phyloP scores from a whole-genome alignment of 2,329 filamentous ascomycete species.

The Botrytis paeoniae region DNA sequence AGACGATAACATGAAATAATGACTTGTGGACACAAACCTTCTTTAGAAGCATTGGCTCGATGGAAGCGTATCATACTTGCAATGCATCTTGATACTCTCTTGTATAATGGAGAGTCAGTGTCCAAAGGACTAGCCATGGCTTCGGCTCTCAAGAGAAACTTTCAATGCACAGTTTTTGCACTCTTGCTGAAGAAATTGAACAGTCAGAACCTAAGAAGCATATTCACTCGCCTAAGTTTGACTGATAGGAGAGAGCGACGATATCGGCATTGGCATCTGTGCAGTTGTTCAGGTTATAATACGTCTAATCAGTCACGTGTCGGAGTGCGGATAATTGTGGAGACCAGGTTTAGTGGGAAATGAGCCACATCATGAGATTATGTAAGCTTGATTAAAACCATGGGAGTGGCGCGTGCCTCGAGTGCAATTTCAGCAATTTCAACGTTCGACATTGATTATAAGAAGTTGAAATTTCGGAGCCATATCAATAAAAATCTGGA shows the following conservation, averaged over 20 bases:
- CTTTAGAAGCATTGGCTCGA: slow-evolving; percentile 17
- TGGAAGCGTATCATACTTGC: slow-evolving; percentile 16
- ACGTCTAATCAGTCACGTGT: not conserved
- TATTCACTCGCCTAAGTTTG: not conserved
- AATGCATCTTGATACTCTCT: slow-evolving; percentile 14
- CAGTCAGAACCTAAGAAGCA: not conserved
- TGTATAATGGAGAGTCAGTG: not conserved
- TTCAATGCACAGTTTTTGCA: not conserved
- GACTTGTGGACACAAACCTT: slow-evolving; percentile 18
- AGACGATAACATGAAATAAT: slow-evolving; percentile 15
- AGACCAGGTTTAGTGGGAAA: not conserved
- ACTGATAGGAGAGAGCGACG: not conserved
- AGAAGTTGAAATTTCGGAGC: not conserved
- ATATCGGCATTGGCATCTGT: not conserved
- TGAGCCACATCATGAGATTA: not conserved
- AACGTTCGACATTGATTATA: not conserved
- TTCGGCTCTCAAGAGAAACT: not conserved
- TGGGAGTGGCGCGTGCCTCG: not conserved
- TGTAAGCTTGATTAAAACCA: not conserved
- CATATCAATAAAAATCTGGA: not conserved
- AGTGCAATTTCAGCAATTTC: not conserved
- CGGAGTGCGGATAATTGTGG: not conserved
- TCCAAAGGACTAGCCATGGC: not conserved
- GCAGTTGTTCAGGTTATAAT: not conserved
- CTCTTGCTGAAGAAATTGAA: not conserved